phyloP scores from a whole-genome alignment of 2,329 filamentous ascomycete genomes.

The Neonectria neomacrospora region DNA sequence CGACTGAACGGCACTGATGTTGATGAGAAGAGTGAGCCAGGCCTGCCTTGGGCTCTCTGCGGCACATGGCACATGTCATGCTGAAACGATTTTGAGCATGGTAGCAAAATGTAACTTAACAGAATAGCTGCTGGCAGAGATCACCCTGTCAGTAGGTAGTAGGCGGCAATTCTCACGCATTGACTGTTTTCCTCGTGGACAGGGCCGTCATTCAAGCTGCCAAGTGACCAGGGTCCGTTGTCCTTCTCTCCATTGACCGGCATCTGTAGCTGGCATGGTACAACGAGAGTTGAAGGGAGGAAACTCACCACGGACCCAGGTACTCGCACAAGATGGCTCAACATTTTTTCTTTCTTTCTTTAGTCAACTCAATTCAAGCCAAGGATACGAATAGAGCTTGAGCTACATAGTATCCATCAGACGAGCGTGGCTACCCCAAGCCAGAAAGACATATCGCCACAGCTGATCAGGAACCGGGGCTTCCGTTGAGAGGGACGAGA shows the following conservation, averaged over 20 bases:
- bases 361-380: slow-evolving; percentile 15
- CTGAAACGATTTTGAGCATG: too few relatives aligned
- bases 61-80: too few relatives aligned
- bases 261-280: neutral
- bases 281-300: neutral
- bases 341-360: neutral
- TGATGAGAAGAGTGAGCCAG: slow-evolving; percentile 1
- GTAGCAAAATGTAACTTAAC: too few relatives aligned
- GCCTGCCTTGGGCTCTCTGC: neutral
- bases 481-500: slow-evolving; percentile 7
- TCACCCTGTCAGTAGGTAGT: too few relatives aligned
- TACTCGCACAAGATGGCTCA: neutral
- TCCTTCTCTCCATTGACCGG: neutral
- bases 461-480: slow-evolving; percentile 21
- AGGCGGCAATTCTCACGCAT: too few relatives aligned
- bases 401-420: slow-evolving; percentile 5
- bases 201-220: slow-evolving; percentile 13
- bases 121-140: too few relatives aligned
- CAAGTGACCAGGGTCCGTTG: slow-evolving; percentile 13
- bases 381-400: neutral
- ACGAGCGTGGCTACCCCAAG: slow-evolving; percentile 11
- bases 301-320: neutral
- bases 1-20: slow-evolving; percentile 23
- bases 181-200: neutral
- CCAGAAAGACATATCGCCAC: slow-evolving; percentile 20